Conservation (phyloP, 2,329 filamentous ascomycete species). For the Paecilomyces formosus region DNA sequence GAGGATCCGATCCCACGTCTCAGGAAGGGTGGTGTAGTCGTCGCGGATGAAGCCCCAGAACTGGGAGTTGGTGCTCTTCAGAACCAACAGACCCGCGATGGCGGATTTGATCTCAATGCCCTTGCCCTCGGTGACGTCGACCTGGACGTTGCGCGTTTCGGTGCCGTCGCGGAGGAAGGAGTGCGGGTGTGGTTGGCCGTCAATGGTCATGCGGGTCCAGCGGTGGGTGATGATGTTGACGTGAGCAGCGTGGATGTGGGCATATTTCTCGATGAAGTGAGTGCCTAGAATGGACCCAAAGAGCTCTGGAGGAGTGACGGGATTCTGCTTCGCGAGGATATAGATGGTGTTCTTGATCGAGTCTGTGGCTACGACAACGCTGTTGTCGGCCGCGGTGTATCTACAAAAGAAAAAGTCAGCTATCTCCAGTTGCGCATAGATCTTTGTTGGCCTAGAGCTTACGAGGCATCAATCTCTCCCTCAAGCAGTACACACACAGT, state of each 20-base stretch:
- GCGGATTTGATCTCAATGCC: slow-evolving; percentile 71
- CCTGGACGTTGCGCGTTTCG: slow-evolving; percentile 79
- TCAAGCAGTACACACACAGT: slow-evolving; percentile 88
- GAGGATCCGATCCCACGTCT: slow-evolving; percentile 91
- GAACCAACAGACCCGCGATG: slow-evolving; percentile 74
- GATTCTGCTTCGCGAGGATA: slow-evolving; percentile 89
- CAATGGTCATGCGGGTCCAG: slow-evolving; percentile 83
- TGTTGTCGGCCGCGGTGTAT: slow-evolving; percentile 92
- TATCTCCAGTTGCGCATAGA: not conserved
- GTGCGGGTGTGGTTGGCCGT: slow-evolving; percentile 88
- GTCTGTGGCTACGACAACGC: slow-evolving; percentile 89
- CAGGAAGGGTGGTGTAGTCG: slow-evolving; percentile 82
- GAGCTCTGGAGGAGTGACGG: slow-evolving; percentile 86
- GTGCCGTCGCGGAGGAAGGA: slow-evolving; percentile 86
- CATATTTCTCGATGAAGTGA: slow-evolving; percentile 83
- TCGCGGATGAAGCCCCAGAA: slow-evolving; percentile 93
- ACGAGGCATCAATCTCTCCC: slow-evolving; percentile 82
- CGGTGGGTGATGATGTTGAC: slow-evolving; percentile 76
- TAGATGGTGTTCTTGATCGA: slow-evolving; percentile 97
- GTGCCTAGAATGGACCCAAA: slow-evolving; percentile 76
- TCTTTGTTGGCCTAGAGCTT: slow-evolving; percentile 25
- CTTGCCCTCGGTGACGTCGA: slow-evolving; percentile 55
- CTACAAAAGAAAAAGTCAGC: slow-evolving; percentile 36
- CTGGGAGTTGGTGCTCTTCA: slow-evolving; percentile 93
- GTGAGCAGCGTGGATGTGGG: slow-evolving; percentile 79